Evolutionary conservation across 306 rosid genomes (phyloP).

Genomic region (Boehmeria nivea): DNA sequence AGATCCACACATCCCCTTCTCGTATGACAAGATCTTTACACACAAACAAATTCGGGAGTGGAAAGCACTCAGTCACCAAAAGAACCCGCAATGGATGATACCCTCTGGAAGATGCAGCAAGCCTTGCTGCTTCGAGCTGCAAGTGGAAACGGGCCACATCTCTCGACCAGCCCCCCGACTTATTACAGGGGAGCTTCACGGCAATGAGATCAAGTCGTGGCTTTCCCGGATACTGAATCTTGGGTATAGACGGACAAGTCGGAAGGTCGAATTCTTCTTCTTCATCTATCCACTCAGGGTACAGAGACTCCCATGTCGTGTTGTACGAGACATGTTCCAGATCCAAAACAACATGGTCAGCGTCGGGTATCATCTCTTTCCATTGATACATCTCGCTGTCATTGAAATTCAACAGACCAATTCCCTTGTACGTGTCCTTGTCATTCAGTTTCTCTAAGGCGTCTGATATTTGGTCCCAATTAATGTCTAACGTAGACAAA

Average conservation of each 20-base stretch:
- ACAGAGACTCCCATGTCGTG: slow-evolving; percentile 66
- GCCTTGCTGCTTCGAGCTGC: slow-evolving; percentile 88
- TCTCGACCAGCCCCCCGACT: slow-evolving; percentile 70
- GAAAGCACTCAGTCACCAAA: slow-evolving; percentile 68
- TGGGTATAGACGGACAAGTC: slow-evolving; percentile 68
- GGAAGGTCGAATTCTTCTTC: slow-evolving; percentile 88
- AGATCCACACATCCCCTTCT: slow-evolving; percentile 76
- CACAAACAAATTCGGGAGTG: slow-evolving; percentile 64
- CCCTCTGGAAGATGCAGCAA: slow-evolving; percentile 68
- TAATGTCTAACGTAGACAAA: slow-evolving; percentile 39
- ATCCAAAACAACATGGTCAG: slow-evolving; percentile 49
- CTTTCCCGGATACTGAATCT: slow-evolving; percentile 51
- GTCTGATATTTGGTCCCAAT: slow-evolving; percentile 64
- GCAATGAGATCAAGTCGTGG: slow-evolving; percentile 77
- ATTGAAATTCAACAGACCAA: slow-evolving; percentile 78
- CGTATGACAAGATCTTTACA: slow-evolving; percentile 60
- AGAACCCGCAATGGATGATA: slow-evolving; percentile 54
- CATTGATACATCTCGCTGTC: slow-evolving; percentile 60
- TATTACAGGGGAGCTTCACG: slow-evolving; percentile 79
- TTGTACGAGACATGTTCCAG: slow-evolving; percentile 42
- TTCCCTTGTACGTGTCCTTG: slow-evolving; percentile 50
- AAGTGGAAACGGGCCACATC: slow-evolving; percentile 83
- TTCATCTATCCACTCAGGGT: slow-evolving; percentile 95
- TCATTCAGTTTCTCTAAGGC: slow-evolving; percentile 43
- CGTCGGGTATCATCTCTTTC: slow-evolving; percentile 66